Conservation (phyloP, 495 filamentous ascomycete genomes). For the Podospora australis region DNA sequence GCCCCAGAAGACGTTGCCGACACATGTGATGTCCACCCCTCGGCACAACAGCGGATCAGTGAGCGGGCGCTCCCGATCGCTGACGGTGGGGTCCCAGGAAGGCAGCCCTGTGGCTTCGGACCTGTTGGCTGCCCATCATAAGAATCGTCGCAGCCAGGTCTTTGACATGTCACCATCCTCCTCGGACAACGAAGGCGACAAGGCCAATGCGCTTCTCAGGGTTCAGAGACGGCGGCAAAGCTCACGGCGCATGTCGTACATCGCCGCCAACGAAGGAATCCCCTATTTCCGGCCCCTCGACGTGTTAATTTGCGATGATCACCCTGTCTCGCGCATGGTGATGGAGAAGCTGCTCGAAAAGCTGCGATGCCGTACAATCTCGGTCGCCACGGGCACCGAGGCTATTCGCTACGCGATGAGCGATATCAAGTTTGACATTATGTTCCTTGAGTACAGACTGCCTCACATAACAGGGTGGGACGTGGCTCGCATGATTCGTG, state of each 20-base stretch:
- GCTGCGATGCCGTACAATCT: constrained; percentile 89
- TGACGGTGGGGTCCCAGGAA: constrained; percentile 93
- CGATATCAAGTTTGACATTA: constrained; percentile 93
- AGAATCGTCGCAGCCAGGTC: constrained; percentile 88
- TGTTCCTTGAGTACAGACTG: constrained; percentile 94
- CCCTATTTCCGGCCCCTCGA: constrained; percentile 87
- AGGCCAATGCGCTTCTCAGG: constrained; percentile 84
- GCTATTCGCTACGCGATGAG: constrained; percentile 87
- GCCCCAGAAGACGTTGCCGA: constrained; percentile 37
- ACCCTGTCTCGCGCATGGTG: constrained; percentile 92
- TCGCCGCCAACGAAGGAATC: constrained; percentile 56
- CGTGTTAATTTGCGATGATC: constrained; percentile 94
- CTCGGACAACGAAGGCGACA: constrained; percentile 91
- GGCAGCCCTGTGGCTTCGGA: constrained; percentile 65
- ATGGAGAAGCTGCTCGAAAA: constrained; percentile 97
- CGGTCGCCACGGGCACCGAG: constrained; percentile 79
- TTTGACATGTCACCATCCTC: constrained; percentile 96
- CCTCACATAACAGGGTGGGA: constrained; percentile 92
- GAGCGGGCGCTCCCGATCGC: constrained; percentile 64
- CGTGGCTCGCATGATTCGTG: constrained; percentile 92
- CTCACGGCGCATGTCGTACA: constrained; percentile 83
- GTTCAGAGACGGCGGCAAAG: constrained; percentile 89
- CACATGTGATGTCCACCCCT: constrained; percentile 35
- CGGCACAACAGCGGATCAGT: constrained; percentile 41
- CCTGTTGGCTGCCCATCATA: constrained; percentile 60